Conservation (phyloP, 352 stramenopile genomes). For the Phytophthora tubulina region DNA sequence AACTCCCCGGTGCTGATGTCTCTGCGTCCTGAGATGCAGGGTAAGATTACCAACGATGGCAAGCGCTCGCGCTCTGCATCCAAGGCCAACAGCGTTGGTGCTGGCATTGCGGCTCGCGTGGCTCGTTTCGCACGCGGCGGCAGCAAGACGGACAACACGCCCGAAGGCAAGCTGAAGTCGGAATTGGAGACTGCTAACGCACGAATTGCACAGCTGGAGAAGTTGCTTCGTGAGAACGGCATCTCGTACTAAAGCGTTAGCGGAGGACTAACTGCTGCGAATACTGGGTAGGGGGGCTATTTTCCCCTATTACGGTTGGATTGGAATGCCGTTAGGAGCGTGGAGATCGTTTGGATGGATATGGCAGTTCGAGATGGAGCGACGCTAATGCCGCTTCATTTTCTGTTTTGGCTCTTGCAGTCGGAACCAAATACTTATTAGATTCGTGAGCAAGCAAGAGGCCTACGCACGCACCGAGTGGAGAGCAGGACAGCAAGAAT, state of each 20-base stretch:
- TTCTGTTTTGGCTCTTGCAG: slow-evolving; percentile 56
- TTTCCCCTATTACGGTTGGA: slow-evolving; percentile 38
- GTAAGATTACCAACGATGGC: slow-evolving; percentile 89
- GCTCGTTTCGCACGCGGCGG: slow-evolving; percentile 54
- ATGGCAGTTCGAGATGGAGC: slow-evolving; percentile 43
- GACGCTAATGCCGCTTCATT: slow-evolving; percentile 42
- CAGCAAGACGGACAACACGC: slow-evolving; percentile 51
- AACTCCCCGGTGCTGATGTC: slow-evolving; percentile 94
- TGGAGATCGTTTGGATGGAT: slow-evolving; percentile 41
- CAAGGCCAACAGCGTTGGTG: slow-evolving; percentile 50
- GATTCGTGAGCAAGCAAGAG: slow-evolving; percentile 59
- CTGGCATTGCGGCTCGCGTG: slow-evolving; percentile 53
- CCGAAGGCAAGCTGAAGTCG: slow-evolving; percentile 75
- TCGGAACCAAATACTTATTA: slow-evolving; percentile 64
- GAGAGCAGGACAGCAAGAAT: slow-evolving; percentile 46
- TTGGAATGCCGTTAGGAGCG: slow-evolving; percentile 41
- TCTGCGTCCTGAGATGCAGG: slow-evolving; percentile 91
- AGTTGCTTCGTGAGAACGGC: slow-evolving; percentile 77
- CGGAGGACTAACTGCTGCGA: slow-evolving; percentile 32
- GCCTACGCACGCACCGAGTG: slow-evolving; percentile 49
- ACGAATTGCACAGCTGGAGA: slow-evolving; percentile 87
- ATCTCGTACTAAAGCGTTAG: slow-evolving; percentile 80
- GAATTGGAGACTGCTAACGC: slow-evolving; percentile 84
- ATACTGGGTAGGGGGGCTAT: slow-evolving; percentile 36
- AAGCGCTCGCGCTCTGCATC: slow-evolving; percentile 72